phyloP scores from a whole-genome alignment of 352 stramenopile genomes.

The Phytophthora crassamura region DNA sequence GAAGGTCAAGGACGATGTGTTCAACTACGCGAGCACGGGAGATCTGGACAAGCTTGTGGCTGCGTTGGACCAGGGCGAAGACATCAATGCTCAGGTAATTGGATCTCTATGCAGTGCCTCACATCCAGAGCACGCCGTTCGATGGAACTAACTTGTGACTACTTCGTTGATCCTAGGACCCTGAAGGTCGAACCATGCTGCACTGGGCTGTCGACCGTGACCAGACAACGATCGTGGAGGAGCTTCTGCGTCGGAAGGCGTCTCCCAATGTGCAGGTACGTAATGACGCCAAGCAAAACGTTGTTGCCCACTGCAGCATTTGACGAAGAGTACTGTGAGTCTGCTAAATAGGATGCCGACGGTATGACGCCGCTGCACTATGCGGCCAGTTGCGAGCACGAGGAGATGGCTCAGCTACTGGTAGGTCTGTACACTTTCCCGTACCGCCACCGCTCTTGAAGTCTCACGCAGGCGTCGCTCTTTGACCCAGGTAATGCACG shows the following conservation, averaged over 20 bases:
- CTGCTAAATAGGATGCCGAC: slow-evolving; percentile 60
- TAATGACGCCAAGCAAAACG: neutral
- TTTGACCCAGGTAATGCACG: slow-evolving; percentile 56
- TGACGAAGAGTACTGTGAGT: slow-evolving; percentile 11
- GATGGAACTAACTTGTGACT: neutral
- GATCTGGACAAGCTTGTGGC: slow-evolving; percentile 58
- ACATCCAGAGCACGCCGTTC: neutral
- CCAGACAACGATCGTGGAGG: slow-evolving; percentile 55
- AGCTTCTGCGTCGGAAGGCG: slow-evolving; percentile 60
- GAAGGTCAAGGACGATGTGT: slow-evolving; percentile 74
- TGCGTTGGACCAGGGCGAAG: slow-evolving; percentile 47
- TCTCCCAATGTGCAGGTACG: slow-evolving; percentile 67
- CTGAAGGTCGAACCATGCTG: slow-evolving; percentile 81
- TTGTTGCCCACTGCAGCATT: neutral
- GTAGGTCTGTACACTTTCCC: slow-evolving; percentile 40
- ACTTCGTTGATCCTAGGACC: slow-evolving; percentile 47
- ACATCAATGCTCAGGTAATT: slow-evolving; percentile 55
- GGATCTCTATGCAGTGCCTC: too few relatives aligned
- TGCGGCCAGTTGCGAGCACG: slow-evolving; percentile 73
- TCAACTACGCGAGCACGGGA: slow-evolving; percentile 77
- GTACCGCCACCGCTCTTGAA: slow-evolving; percentile 3
- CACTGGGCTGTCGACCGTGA: slow-evolving; percentile 83
- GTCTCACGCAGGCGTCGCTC: slow-evolving; percentile 12
- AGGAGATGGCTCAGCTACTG: slow-evolving; percentile 69
- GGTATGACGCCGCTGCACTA: slow-evolving; percentile 88